Base-by-base conservation (phyloP, 2,329 filamentous ascomycete genomes). In the Thyridium curvatum region DNA sequence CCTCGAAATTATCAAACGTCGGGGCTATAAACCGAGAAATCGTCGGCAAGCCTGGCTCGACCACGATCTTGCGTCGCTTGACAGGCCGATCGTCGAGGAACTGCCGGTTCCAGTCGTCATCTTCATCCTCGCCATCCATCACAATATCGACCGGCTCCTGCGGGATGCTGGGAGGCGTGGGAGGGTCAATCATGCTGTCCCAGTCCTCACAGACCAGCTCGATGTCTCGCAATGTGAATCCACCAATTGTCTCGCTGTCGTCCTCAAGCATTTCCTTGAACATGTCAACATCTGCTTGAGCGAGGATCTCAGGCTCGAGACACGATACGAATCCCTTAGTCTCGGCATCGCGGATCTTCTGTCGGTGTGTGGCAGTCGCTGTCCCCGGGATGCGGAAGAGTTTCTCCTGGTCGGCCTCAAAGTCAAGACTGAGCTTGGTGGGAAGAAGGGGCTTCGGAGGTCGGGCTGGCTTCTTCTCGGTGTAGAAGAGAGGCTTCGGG, bases 201-300 rank as follows among this genome's bases (percentile, higher is more conserved):
- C 88, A 97, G 56, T 96, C 87, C 42, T 87, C 79, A 53, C 90
- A 96, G 6, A 93, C 78, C 34, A 94, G 77, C 41, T 86, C 79
- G 40, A 98, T 78, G 52, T 97, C 90, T 38, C 83, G 77, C 60
- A 91, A 75, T 1, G 77, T 85, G 44, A 86, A 78, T 2, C 86
- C 87, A 26, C 82, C 86, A 14, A 93, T 69, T 15, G 72, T 75
- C 50, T 91, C 84, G 12, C 76, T 61, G 35, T 78, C 73, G 16
- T 72, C 51, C 18, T 60, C 62, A 14, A 64, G 54, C 6, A 46
- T 28, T 16, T 46, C 44, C 29, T 49, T 48, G 40, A 60, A 63
- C 6, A 61, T 55, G 41, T 62, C 70, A 9, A 72, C 50, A 31
- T 72, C 69, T 37, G 71, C 69, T 38, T 64, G 62, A 8, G 59